Base-by-base conservation (phyloP, 2,329 filamentous ascomycete species). In the Claviceps sp. region DNA sequence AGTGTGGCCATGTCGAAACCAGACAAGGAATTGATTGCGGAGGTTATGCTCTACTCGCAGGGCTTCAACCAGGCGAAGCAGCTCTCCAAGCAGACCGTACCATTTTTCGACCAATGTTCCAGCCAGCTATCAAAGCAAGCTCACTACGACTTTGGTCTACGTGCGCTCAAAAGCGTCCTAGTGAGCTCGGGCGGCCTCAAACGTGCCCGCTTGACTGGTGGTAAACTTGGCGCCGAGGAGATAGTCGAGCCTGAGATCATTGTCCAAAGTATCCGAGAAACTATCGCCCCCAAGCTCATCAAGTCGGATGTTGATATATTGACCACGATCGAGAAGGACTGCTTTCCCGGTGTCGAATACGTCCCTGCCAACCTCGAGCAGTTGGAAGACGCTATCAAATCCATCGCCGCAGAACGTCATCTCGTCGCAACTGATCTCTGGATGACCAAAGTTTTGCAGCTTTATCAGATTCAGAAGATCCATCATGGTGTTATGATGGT, bases 401-500 rank as follows among this genome's bases (percentile, higher is more conserved):
- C 83, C 37, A 82, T 95, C 55, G 93, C 94, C 34, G 79, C 78
- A 5, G 89, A 95, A 64, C 83, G 87, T 58, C 85, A 95, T 61
- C 79, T 95, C 14, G 88, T 95, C 8, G 86, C 94, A 59, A 96
- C 84, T 53, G 90, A 97, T 51, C 83, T 84, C 46, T 99, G 94
- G 94, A 89, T 97, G 80, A 93, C 88, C 53, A 99, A 99, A 71
- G 83, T 95, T 37, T 76, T 98, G 8, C 93, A 99, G 66, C 79
- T 98, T 2, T 97, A 95, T 66, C 93, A 99, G 67, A 99, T 99
- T 56, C 93, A 97, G 68, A 86, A 84, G 58, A 89, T 98, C 53
- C 93, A 99, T 63, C 93, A 99, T 60, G 93, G 93, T 84, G 93
- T 99, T 29, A 99, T 99, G 94, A 97, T 98, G 93, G 93, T 99